Conservation (phyloP, 371 early-diverging fungal genomes). For the Mortierella sp. region DNA sequence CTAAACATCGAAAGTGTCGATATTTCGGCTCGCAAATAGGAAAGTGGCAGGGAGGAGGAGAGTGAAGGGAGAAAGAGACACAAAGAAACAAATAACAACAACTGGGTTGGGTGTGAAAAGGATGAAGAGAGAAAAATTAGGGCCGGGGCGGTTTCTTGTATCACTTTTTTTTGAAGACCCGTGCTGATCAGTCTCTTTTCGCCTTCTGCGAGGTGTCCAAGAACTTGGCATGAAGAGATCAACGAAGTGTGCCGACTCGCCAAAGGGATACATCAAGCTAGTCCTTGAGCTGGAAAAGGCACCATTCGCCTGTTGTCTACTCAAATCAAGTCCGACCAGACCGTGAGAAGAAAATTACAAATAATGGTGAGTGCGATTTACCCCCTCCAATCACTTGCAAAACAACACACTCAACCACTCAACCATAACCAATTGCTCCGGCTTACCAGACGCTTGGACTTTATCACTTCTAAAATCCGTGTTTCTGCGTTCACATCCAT, state of each 20-base stretch:
- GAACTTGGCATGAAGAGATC: background rate
- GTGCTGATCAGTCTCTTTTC: too few species aligned
- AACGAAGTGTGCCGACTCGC: too few species aligned
- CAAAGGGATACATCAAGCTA: background rate
- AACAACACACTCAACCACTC: background rate
- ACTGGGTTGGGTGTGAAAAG: background rate
- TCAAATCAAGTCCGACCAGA: background rate
- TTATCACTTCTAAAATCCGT: slow-evolving; percentile 37
- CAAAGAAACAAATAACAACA: slow-evolving; percentile 7
- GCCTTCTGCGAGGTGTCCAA: too few species aligned
- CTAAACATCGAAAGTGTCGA: background rate
- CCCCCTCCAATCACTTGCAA: background rate
- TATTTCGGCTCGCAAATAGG: slow-evolving; percentile 14
- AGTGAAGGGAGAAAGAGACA: background rate
- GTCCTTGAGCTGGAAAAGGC: slow-evolving; percentile 21
- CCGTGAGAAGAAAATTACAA: slow-evolving; percentile 11
- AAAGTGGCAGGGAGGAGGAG: background rate
- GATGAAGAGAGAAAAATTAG: background rate
- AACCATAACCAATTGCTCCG: too few species aligned
- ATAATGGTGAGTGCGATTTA: background rate
- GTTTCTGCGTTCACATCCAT: background rate
- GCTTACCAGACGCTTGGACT: slow-evolving; percentile 42
- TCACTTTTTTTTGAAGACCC: too few species aligned
- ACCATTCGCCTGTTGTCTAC: slow-evolving; percentile 50
- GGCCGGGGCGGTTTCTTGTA: too few species aligned